Conservation (phyloP, 495 filamentous ascomycete species). For the Diplogelasinospora grovesii region DNA sequence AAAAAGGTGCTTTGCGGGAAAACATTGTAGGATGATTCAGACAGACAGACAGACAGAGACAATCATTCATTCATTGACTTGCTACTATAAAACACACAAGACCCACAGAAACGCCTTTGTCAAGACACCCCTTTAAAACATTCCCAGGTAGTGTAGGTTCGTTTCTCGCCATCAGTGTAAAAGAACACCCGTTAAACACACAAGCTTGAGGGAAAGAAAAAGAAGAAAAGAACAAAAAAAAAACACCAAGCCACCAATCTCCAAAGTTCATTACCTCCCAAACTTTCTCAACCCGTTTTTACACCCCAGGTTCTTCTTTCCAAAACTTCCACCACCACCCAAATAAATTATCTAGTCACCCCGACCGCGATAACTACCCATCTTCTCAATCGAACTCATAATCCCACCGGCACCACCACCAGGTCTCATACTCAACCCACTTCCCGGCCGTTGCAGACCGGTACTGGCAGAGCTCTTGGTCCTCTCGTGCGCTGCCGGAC, state of each 20-base stretch:
- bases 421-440: constrained; percentile 35
- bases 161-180: too few relatives aligned
- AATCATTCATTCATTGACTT: constrained; percentile 1
- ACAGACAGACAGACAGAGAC: not conserved
- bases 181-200: not conserved
- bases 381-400: constrained; percentile 67
- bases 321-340: not conserved
- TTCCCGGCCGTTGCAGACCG: constrained; percentile 37
- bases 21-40: too few relatives aligned
- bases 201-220: not conserved
- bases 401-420: constrained; percentile 39
- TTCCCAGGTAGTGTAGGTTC: not conserved
- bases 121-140: too few relatives aligned
- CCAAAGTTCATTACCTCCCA: too few relatives aligned
- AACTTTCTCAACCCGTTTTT: too few relatives aligned
- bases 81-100: too few relatives aligned
- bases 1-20: too few relatives aligned
- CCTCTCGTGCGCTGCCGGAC: constrained; percentile 26
- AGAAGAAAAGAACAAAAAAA: constrained; percentile 3
- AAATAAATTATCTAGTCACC: constrained; percentile 1
- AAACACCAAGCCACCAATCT: constrained; percentile 1
- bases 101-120: too few relatives aligned
- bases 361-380: constrained; percentile 44
- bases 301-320: too few relatives aligned
- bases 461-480: constrained; percentile 34